Evolutionary conservation across 2,329 filamentous ascomycete species (phyloP).

Genomic region (Fusarium avenaceum): DNA sequence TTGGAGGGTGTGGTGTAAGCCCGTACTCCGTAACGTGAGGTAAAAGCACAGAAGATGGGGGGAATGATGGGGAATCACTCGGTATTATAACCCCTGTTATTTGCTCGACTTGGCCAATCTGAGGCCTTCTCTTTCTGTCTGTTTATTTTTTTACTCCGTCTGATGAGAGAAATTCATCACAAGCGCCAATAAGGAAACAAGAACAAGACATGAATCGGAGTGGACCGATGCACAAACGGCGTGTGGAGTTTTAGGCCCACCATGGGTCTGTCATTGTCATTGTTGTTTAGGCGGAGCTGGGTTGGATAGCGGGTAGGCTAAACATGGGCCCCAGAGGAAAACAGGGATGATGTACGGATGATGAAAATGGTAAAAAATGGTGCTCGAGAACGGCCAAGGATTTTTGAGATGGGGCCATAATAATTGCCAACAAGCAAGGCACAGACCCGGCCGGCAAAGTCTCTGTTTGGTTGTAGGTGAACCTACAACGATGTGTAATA

Average conservation of each 20-base stretch:
- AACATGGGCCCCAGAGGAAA: slow-evolving; percentile 40
- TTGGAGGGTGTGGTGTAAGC: slow-evolving; percentile 22
- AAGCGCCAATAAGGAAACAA: slow-evolving; percentile 14
- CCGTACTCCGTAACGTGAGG: slow-evolving; percentile 4
- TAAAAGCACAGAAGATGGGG: not conserved
- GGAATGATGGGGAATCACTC: slow-evolving; percentile 27
- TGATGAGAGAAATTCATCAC: slow-evolving; percentile 10
- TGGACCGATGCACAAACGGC: slow-evolving; percentile 28
- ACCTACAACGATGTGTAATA: no score
- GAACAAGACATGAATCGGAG: slow-evolving; percentile 27
- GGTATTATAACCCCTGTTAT: slow-evolving; percentile 25
- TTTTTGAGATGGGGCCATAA: slow-evolving; percentile 14
- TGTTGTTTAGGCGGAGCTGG: slow-evolving; percentile 32
- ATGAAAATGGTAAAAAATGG: slow-evolving; percentile 10
- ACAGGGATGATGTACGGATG: slow-evolving; percentile 35
- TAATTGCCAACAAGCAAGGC: slow-evolving; percentile 10
- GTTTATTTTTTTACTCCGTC: not conserved
- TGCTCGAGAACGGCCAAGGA: slow-evolving; percentile 4
- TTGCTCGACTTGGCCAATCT: not conserved
- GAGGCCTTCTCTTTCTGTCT: not conserved
- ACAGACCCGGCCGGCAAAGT: slow-evolving; percentile 6
- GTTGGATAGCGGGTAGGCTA: slow-evolving; percentile 46
- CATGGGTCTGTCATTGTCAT: slow-evolving; percentile 11
- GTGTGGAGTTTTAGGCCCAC: slow-evolving; percentile 32
- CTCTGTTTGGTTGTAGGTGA: slow-evolving; percentile 7